These are phyloP conservation scores for Epicoccum nigrum DNA, from an alignment of 2,329 filamentous ascomycete species.

Conservation along the genomic window DNA sequence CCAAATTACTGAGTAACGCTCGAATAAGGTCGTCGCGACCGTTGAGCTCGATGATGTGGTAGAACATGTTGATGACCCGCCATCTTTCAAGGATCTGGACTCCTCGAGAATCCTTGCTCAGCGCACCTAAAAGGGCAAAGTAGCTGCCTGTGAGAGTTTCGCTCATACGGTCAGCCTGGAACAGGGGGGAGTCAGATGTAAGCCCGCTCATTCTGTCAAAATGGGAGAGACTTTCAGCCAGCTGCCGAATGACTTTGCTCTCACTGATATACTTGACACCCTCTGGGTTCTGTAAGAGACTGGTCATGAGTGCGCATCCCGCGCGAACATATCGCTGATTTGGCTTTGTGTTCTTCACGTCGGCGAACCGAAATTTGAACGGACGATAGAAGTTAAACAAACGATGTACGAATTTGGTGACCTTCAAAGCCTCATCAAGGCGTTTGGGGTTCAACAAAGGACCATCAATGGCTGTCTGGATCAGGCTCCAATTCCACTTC, in stretches of 20 bases:
- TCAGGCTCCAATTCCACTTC: slow-evolving; percentile 98
- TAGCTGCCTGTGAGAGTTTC: slow-evolving; percentile 93
- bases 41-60: slow-evolving; percentile 92
- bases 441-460: slow-evolving; percentile 89
- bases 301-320: slow-evolving; percentile 86
- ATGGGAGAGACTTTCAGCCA: slow-evolving; percentile 94
- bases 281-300: slow-evolving; percentile 82
- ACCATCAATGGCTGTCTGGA: slow-evolving; percentile 88
- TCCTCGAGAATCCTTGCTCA: slow-evolving; percentile 83
- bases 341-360: slow-evolving; percentile 85
- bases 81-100: slow-evolving; percentile 90
- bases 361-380: slow-evolving; percentile 95
- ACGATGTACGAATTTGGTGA: slow-evolving; percentile 94
- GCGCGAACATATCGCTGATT: slow-evolving; percentile 93
- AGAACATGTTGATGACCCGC: slow-evolving; percentile 99
- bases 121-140: slow-evolving; percentile 86
- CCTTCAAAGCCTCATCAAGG: slow-evolving; percentile 90
- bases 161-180: slow-evolving; percentile 80
- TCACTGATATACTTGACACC: slow-evolving; percentile 85
- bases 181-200: slow-evolving; percentile 85
- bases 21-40: slow-evolving; percentile 92
- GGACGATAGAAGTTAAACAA: slow-evolving; percentile 94
- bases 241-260: slow-evolving; percentile 90
- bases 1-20: slow-evolving; percentile 85
- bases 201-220: slow-evolving; percentile 79